phyloP scores from a whole-genome alignment of 148 eudicot genomes.

The Chenopodium berlandieri region DNA sequence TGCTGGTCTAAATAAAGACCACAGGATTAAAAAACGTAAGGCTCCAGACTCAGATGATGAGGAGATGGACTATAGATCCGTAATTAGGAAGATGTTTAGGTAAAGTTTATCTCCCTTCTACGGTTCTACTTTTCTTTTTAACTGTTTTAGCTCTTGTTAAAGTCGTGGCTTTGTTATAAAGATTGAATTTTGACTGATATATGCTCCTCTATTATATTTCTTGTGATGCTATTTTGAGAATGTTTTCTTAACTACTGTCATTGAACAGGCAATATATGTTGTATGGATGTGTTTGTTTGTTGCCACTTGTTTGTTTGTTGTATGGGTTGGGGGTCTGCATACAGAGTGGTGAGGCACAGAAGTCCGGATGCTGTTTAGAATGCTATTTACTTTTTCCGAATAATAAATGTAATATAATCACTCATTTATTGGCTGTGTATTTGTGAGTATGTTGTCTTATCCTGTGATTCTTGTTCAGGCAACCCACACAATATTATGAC shows the following conservation, averaged over 20 bases:
- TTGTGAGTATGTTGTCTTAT: slow-evolving; percentile 11
- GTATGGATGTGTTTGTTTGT: background rate
- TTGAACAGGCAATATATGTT: background rate
- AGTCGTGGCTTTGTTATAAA: background rate
- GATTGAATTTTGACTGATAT: background rate
- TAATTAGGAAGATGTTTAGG: slow-evolving; percentile 61
- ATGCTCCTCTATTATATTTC: background rate
- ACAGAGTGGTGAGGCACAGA: too few species aligned
- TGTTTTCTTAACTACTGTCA: background rate
- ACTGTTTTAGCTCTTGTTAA: background rate
- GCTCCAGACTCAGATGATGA: slow-evolving; percentile 11
- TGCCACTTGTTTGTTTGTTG: background rate
- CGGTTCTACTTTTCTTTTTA: background rate
- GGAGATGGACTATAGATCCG: slow-evolving; percentile 36
- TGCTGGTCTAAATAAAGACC: background rate
- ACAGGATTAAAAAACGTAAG: slow-evolving; percentile 21
- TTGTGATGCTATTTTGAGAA: background rate
- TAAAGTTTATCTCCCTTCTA: slow-evolving; percentile 22
- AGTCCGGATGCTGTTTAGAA: too few species aligned
- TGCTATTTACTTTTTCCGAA: too few species aligned
- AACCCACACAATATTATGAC: slow-evolving; percentile 1
- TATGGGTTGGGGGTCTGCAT: background rate
- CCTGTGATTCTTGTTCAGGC: slow-evolving; percentile 19
- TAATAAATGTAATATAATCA: background rate
- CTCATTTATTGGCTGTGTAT: background rate